A percentile compares a stretch with the other conserved stretches of the same genome.
These are phyloP conservation scores for Serendipita sp. DNA, from an alignment of 768 basidiomycete genomes.

Conservation along the genomic window DNA sequence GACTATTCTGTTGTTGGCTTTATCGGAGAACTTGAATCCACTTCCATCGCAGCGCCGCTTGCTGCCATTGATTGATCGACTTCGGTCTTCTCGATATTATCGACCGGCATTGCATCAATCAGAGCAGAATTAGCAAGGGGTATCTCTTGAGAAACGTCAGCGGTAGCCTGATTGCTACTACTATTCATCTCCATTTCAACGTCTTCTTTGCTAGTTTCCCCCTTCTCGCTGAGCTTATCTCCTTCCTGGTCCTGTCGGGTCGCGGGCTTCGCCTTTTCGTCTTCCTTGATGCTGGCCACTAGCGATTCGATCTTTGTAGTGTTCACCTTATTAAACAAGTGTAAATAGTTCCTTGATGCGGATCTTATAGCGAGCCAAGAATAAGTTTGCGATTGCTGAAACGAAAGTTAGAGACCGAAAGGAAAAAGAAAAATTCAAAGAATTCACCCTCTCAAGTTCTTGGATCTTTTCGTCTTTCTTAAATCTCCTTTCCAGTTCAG, in stretches of 20 bases:
- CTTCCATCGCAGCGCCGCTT: not conserved
- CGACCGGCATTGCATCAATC: not conserved
- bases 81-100: not conserved
- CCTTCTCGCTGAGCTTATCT: not conserved
- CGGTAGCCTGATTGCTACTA: not conserved
- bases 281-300: conserved; percentile 22
- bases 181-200: not conserved
- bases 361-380: conserved; percentile 70
- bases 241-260: not conserved
- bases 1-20: not conserved
- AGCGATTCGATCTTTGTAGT: conserved; percentile 52
- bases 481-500: not conserved
- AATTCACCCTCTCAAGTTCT: conserved; percentile 45
- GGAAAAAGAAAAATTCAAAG: conserved; percentile 7
- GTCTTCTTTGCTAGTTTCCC: not conserved
- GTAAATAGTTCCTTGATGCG: conserved; percentile 54
- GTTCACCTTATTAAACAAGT: conserved; percentile 64
- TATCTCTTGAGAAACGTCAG: not conserved
- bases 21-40: not conserved
- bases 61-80: too few relatives aligned
- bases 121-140: too few relatives aligned
- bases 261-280: conserved; percentile 16
- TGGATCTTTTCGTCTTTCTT: conserved; percentile 34
- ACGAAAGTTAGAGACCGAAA: not conserved
- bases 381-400: conserved; percentile 59